Evolutionary conservation across 2,329 filamentous ascomycete species (phyloP), one percentile per base, ranked within the genome.

Genomic region (Talaromyces sp.): DNA sequence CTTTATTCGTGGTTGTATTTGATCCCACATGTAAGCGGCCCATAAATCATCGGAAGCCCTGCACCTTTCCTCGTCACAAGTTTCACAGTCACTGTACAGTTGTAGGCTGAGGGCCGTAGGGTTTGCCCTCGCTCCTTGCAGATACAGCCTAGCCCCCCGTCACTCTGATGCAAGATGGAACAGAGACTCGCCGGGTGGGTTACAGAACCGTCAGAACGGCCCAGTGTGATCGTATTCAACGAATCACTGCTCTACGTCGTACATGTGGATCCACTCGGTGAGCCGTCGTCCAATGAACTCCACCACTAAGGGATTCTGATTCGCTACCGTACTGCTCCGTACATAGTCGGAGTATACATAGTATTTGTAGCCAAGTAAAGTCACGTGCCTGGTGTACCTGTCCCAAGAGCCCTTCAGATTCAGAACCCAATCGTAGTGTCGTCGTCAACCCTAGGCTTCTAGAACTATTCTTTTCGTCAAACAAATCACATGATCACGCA

Each of bases 121-220:
- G 70, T 69, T 65, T 71, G 33, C 71, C 70, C 68, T 73, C 66
- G 61, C 70, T 65, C 63, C 70, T 71, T 72, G 67, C 67, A 65
- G 69, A 63, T 62, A 58, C 61, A 69, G 71, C 60, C 65, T 73
- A 72, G 71, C 61, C 62, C 41, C 27, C 27, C 50, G 48, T 67
- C 48, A 66, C 65, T 64, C 66, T 70, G 68, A 71, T 68, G 68
- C 68, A 68, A 68, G 68, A 67, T 48, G 45, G 19, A 27, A 27
- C 45, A 48, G 19, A 48, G 45, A 45, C 31, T 60, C 39, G 57
- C 57, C 57, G 39, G 57, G 41, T 59, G 52, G 48, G 48, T 54
- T 58, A 24, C 27, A 33, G 45, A 48, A 2, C 48, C 11, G 24
- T 56, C 33, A 37, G 39, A 39, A 11, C n/a, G 52, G 52, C 16